These are phyloP conservation scores for Ceratocystis huliohia DNA, from an alignment of 2,329 filamentous ascomycete species.

Conservation along the genomic window DNA sequence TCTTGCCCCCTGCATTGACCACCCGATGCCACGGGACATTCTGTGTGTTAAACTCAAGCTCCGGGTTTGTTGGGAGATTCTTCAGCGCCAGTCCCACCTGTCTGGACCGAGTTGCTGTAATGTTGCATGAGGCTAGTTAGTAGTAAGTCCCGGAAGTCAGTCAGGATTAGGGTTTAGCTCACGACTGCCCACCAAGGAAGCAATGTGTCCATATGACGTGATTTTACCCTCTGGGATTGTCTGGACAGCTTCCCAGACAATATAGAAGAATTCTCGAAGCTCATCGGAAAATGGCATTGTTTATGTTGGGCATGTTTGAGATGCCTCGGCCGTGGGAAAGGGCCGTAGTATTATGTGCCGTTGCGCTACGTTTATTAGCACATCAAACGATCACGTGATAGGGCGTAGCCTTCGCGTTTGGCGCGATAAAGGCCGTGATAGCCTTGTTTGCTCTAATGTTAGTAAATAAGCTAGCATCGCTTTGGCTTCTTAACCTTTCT, in stretches of 20 bases:
- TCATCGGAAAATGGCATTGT: constrained; percentile 61
- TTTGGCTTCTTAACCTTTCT: neutral
- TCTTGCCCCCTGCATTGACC: constrained; percentile 73
- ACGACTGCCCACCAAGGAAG: constrained; percentile 60
- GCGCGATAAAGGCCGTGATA: too few relatives aligned
- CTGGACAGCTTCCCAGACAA: constrained; percentile 74
- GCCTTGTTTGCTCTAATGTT: neutral
- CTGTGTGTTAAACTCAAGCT: constrained; percentile 49
- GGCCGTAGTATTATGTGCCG: too few relatives aligned
- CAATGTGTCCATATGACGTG: constrained; percentile 78
- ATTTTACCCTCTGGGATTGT: constrained; percentile 74
- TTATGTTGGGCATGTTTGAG: too few relatives aligned
- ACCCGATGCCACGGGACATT: constrained; percentile 95
- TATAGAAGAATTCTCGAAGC: constrained; percentile 57
- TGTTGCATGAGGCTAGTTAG: neutral
- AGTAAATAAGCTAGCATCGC: neutral
- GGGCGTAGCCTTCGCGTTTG: neutral
- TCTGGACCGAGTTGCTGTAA: constrained; percentile 53
- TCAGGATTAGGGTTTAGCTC: constrained; percentile 26
- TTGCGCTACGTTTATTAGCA: neutral
- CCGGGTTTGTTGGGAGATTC: constrained; percentile 52
- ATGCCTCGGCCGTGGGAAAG: too few relatives aligned
- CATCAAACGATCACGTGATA: neutral
- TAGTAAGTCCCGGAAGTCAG: neutral
- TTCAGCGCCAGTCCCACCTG: constrained; percentile 89